Percentiles rank a stretch among this genome's conserved stretches.
Conservation (phyloP, 257 asterid species). For the Solanum chiquidenum region DNA sequence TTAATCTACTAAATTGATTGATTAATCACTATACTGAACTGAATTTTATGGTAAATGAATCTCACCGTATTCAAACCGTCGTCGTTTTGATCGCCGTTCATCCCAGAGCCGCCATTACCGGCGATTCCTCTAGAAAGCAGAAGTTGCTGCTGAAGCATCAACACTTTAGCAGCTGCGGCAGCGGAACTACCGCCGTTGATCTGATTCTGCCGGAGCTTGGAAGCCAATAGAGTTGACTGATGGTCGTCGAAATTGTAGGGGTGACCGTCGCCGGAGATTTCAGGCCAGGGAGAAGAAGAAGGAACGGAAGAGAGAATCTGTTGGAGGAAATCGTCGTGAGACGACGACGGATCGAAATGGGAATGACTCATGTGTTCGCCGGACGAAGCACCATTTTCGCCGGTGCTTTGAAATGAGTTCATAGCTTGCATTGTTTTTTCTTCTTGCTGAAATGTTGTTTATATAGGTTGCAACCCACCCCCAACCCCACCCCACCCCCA, state of each 20-base stretch:
- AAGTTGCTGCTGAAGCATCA: constrained; percentile 69
- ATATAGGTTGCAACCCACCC: not conserved
- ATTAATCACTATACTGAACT: not conserved
- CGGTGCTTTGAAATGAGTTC: constrained; percentile 25
- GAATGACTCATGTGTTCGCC: not conserved
- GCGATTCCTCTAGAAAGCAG: constrained; percentile 46
- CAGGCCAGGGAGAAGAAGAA: constrained; percentile 21
- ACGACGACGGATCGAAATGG: constrained; percentile 42
- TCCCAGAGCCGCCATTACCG: not conserved
- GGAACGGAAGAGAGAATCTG: constrained; percentile 73
- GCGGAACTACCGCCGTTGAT: constrained; percentile 18
- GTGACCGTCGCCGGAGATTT: constrained; percentile 13
- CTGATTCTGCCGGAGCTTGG: constrained; percentile 65
- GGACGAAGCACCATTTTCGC: constrained; percentile 4
- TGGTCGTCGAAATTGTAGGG: constrained; percentile 35
- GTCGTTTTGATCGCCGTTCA: not conserved
- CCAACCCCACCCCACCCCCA: not conserved
- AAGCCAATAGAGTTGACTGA: constrained; percentile 33
- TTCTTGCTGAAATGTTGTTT: not conserved
- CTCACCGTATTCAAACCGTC: constrained; percentile 19
- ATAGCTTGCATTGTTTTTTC: not conserved
- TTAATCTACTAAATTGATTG: not conserved
- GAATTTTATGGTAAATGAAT: not conserved
- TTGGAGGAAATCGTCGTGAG: constrained; percentile 71
- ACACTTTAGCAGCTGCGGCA: constrained; percentile 29